phyloP scores from a whole-genome alignment of 2,329 filamentous ascomycete species.

The Colletotrichum spaethianum region DNA sequence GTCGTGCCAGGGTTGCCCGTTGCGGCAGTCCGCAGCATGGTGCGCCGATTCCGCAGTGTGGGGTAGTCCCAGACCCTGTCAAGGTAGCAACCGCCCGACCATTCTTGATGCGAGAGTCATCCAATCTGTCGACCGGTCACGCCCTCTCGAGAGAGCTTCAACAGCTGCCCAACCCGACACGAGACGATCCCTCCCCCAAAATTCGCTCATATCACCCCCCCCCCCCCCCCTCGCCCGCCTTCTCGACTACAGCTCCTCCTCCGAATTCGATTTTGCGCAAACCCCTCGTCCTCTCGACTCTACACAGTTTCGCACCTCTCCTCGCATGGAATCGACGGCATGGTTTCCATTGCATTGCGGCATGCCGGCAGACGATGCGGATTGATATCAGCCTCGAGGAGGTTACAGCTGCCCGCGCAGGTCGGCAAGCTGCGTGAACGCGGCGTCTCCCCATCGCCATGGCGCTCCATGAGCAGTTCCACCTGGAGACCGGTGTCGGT shows the following conservation, averaged over 20 bases:
- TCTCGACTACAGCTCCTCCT: neutral
- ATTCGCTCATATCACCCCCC: slow-evolving; percentile 33
- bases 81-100: slow-evolving; percentile 36
- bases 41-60: slow-evolving; percentile 42
- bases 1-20: slow-evolving; percentile 33
- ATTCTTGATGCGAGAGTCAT: slow-evolving; percentile 39
- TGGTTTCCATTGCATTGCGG: slow-evolving; percentile 63
- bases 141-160: slow-evolving; percentile 34
- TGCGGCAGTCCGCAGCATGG: slow-evolving; percentile 39
- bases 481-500: slow-evolving; percentile 76
- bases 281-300: neutral
- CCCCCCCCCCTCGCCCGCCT: neutral
- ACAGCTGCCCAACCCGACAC: slow-evolving; percentile 33
- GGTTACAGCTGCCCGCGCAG: slow-evolving; percentile 2
- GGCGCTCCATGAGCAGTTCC: slow-evolving; percentile 50
- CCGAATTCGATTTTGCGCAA: neutral
- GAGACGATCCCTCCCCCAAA: neutral
- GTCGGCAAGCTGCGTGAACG: slow-evolving; percentile 24
- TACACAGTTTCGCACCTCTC: neutral
- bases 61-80: slow-evolving; percentile 40
- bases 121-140: slow-evolving; percentile 35
- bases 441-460: slow-evolving; percentile 42
- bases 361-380: slow-evolving; percentile 59
- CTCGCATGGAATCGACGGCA: slow-evolving; percentile 57
- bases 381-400: slow-evolving; percentile 45